Evolutionary conservation across 2,329 filamentous ascomycete genomes (phyloP).

Genomic region (Scedosporium dehoogii): DNA sequence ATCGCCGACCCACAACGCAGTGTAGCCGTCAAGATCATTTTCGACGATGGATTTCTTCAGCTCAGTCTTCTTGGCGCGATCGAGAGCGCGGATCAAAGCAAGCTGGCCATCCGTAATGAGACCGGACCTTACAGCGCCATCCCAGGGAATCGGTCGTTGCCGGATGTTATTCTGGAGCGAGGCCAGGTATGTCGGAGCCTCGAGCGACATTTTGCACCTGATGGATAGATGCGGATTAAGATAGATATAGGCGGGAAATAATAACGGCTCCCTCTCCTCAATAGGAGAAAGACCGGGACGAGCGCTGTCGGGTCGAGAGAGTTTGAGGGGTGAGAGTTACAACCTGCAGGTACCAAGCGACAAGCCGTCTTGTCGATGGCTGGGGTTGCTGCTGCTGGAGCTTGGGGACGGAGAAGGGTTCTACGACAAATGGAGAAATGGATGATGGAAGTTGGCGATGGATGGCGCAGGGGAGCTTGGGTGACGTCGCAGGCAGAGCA

Average conservation of each 20-base stretch:
- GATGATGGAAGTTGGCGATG: neutral
- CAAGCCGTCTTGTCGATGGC: neutral
- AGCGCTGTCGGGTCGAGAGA: neutral
- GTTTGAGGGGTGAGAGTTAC: neutral
- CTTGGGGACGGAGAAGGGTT: neutral
- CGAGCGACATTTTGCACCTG: conserved; percentile 62
- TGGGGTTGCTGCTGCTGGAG: neutral
- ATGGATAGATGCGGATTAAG: neutral
- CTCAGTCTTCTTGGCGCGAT: conserved; percentile 83
- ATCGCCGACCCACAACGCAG: conserved; percentile 67
- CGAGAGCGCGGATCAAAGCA: conserved; percentile 90
- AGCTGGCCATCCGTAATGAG: conserved; percentile 91
- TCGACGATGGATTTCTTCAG: conserved; percentile 77
- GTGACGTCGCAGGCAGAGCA: neutral
- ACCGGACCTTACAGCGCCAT: conserved; percentile 86
- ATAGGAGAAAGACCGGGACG: neutral
- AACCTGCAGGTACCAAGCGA: neutral
- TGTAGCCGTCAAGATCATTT: conserved; percentile 69
- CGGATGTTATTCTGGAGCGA: conserved; percentile 96
- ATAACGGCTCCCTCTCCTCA: neutral
- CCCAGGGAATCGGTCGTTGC: conserved; percentile 92
- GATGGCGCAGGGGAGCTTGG: neutral
- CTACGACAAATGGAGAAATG: neutral
- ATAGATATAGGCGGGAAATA: neutral
- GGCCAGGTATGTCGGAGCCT: conserved; percentile 74